Base-by-base conservation (phyloP, 1,284 basidiomycete species). In the Thecaphora thlaspeos region DNA sequence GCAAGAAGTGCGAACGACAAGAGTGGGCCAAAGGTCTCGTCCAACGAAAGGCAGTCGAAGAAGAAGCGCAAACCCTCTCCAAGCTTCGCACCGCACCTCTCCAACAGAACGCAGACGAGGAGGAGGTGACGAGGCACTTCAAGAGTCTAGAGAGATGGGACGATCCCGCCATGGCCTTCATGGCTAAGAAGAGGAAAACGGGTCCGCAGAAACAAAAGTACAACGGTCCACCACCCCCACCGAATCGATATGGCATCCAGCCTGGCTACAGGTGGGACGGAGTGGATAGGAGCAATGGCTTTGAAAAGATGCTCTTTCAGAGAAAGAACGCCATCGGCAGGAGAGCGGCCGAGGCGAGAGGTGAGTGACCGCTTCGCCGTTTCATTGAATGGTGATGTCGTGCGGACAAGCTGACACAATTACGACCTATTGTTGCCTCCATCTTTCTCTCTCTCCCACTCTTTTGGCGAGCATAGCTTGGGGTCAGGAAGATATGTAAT, bases 261-360 rank as follows among this genome's bases (percentile, higher is more conserved):
- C 95, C 94, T 12, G 94, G 94, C 0, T 93, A 93, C 76, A 83
- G 94, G 68, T 98, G 93, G 94, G 94, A 97, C 46, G 77, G 78
- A 1, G 78, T 79, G 4, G 76, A 79, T 46, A 85, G 93, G 51
- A 86, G 91, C 1, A 98, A 88, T 63, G 94, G 94, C 1, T 97
- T 94, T 65, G 94, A 98, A 81, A 90, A 88, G 82, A 91, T 91
- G 69, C 81, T 66, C 7, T 63, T 77, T 32, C 58, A 68, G 40
- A 45, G 61, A 11, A 65, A 66, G 19, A 46, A 44, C 23, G 49
- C 41, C 21, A 42, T 68, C 22, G 46, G 28, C 15, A 40, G 43
- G 4, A 44, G 57, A n/a, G 55, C 56, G 24, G 49, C 51, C 18
- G 58, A 63, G 41, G 47, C 55, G 2, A 44, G 56, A 41, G 68